Evolutionary conservation across 2,329 filamentous ascomycete species (phyloP), one percentile per base, ranked within the genome.

Genomic region (Penicillium sp.): DNA sequence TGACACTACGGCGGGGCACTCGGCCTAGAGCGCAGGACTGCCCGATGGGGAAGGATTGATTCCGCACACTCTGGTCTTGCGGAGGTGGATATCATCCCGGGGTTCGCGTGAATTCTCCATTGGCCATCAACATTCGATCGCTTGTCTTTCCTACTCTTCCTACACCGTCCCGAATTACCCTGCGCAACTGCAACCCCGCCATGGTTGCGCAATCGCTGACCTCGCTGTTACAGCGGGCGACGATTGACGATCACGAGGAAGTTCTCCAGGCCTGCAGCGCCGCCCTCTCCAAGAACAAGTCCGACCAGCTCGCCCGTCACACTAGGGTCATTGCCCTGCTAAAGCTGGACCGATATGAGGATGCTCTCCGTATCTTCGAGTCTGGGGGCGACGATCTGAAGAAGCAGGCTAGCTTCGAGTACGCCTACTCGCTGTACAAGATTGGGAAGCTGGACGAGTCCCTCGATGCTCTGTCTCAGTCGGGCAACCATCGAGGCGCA

Each of bases 391-490:
- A 81, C 56, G 68, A 66, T 42, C 64, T 87, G 62, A 83, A 84
- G 69, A 72, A 80, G 57, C 73, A 68, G 59, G 81, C 80, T 3
- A 68, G 72, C n/a, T 68, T 86, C 56, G 84, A 86, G 64, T 82
- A 84, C 66, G 81, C 82, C 17, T 87, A 87, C 71, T 79, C 81
- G 21, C 72, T 86, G 37, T 87, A 87, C 71, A 87, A 85, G 59
- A 74, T 75, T 30, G 84, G 83, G 26, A 75, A 78, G 43, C 73
- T 81, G 21, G 73, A 77, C 20, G 77, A 83, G 62, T 84, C 84
- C 15, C 79, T 78, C 10, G 70, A 78, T 23, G 67, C 83, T 23
- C 80, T 81, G 20, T 71, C 75, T 9, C 66, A 64, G 4, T 65
- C 68, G 23, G 67, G 67, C 20, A 61, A 66, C 40, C 69, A 71